Evolutionary conservation across 306 rosid species (phyloP), one percentile per base, ranked within the genome.

Genomic region (Fagus crenata): DNA sequence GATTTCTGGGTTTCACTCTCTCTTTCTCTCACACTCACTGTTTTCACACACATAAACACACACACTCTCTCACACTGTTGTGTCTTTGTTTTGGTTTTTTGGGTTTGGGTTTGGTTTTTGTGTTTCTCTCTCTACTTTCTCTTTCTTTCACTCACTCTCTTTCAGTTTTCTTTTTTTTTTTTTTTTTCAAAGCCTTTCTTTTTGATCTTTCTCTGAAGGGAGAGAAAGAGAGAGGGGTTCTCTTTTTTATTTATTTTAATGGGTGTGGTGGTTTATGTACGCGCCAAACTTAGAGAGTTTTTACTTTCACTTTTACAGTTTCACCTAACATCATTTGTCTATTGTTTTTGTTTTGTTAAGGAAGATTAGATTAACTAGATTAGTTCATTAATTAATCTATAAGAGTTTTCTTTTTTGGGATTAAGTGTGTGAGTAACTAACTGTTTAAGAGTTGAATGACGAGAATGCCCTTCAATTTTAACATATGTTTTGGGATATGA

Each of bases 241-340:
- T 71, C 55, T 71, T 78, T 69, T 46, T 43, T 43, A 8, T 43
- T 43, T 8, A 39, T 8, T 46, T 46, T 46, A 46, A 68, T 78
- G 68, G 82, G 87, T 46, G 84, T 76, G 56, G 32, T 53, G 53
- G 61, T 65, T 83, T 86, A 42, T 73, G 63, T 77, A 88, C 87
- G 82, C 86, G 89, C 92, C 96, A 88, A 88, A 88, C 78, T 36
- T 32, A 37, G 41, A 51, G 5, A 17, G 53, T 67, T 46, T 46
- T 46, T 46, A 46, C 51, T 46, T 7, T 7, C 2, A 0, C 3
- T 6, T 41, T 6, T 6, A 22, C 28, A 22, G 28, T 22, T 22
- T 22, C 28, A 22, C 28, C 28, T 22, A 22, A 22, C 28, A 22
- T 22, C 28, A 22, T 22, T 22, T 22, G 28, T 22, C 28, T 22